A percentile compares a stretch with the other conserved stretches of the same genome.
Conservation (phyloP, 2,329 filamentous ascomycete genomes). For the Pleomassaria siparia region DNA sequence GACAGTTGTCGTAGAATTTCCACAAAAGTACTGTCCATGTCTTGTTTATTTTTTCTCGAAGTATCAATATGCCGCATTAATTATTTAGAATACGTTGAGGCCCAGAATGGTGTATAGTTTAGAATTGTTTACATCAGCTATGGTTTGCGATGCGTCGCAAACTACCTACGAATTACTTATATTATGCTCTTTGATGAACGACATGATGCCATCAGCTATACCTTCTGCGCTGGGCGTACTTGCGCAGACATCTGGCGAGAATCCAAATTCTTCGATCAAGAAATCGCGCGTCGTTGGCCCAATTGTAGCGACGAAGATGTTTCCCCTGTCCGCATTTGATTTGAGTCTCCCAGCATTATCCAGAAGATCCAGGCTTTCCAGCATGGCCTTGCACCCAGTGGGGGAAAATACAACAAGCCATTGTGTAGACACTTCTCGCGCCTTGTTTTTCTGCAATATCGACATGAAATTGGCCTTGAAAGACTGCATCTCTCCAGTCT, state of each 20-base stretch:
- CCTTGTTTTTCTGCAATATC: constrained; percentile 51
- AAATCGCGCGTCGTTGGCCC: constrained; percentile 87
- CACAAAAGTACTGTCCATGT: too few species aligned
- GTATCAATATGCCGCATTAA: too few species aligned
- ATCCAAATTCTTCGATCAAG: constrained; percentile 64
- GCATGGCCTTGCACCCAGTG: constrained; percentile 63
- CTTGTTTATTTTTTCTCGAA: too few species aligned
- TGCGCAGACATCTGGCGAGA: constrained; percentile 77
- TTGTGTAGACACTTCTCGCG: constrained; percentile 44
- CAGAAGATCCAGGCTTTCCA: constrained; percentile 54
- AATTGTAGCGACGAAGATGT: constrained; percentile 78
- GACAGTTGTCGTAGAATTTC: too few species aligned
- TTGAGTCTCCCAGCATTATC: constrained; percentile 43
- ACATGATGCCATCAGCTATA: constrained; percentile 66
- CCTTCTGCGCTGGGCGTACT: constrained; percentile 80
- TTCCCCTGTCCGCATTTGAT: constrained; percentile 30
- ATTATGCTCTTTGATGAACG: constrained; percentile 13
- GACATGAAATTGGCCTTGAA: constrained; percentile 69
- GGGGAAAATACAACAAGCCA: constrained; percentile 77
- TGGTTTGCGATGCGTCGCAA: too few species aligned
- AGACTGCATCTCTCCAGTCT: constrained; percentile 77
- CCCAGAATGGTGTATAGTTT: too few species aligned
- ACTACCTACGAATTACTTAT: not conserved
- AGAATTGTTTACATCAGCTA: too few species aligned
- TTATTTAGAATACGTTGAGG: too few species aligned